Conservation (phyloP, 23 red algal species). For the Gracilaria domingensis region DNA sequence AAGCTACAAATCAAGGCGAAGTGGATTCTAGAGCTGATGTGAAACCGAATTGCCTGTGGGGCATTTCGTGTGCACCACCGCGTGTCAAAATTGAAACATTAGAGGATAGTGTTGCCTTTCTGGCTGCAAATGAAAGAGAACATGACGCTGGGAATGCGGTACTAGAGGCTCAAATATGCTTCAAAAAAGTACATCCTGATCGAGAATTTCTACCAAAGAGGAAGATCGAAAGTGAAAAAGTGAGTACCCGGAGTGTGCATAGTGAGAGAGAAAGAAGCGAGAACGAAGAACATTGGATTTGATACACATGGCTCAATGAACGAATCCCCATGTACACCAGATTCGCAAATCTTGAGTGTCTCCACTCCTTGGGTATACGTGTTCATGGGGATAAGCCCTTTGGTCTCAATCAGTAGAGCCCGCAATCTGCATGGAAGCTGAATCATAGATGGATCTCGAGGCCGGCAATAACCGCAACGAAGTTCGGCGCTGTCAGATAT, state of each 20-base stretch:
- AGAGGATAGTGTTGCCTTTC: background rate
- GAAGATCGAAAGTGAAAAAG: background rate
- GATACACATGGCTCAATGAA: background rate
- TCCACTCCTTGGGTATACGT: background rate
- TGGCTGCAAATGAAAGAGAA: constrained; percentile 19
- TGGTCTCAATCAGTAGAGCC: background rate
- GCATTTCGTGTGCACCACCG: constrained; percentile 33
- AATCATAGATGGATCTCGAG: background rate
- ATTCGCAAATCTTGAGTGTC: no score
- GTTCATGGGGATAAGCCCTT: background rate
- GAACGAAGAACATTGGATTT: background rate
- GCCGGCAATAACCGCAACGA: background rate
- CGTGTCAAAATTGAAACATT: background rate
- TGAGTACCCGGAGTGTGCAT: background rate
- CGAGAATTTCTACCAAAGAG: constrained; percentile 34
- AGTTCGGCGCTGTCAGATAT: background rate
- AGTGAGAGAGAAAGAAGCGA: background rate
- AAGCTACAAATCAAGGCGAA: background rate
- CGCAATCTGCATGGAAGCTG: background rate
- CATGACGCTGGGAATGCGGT: constrained; percentile 15
- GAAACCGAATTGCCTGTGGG: constrained; percentile 48
- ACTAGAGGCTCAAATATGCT: constrained; percentile 38
- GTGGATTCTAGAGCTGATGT: background rate
- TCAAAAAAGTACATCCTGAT: constrained; percentile 33
- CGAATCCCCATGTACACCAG: no score